A percentile compares a stretch with the other conserved stretches of the same genome.
phyloP scores from a whole-genome alignment of 108 stramenopile genomes.

The Mediolabrus comicus region DNA sequence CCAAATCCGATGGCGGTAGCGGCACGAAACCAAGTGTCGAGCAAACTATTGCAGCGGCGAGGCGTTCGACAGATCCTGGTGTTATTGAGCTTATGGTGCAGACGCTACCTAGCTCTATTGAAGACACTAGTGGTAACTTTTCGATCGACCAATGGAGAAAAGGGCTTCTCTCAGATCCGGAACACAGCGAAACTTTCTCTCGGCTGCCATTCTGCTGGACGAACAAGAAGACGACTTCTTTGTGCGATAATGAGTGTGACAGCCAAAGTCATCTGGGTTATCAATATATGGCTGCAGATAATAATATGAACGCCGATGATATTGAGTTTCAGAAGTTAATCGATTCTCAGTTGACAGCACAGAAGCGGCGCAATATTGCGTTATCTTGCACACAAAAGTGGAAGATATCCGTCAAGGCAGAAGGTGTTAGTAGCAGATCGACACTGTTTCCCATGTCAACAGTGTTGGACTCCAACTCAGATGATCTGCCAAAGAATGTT shows the following conservation, averaged over 20 bases:
- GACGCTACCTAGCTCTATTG: conserved; percentile 31
- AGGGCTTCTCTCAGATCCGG: conserved; percentile 4
- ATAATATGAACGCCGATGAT: background rate
- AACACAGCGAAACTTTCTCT: conserved; percentile 20
- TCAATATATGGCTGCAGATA: background rate
- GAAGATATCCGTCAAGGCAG: conserved; percentile 42
- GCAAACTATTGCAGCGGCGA: conserved; percentile 50
- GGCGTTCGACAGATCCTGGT: conserved; percentile 63
- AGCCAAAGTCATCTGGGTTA: background rate
- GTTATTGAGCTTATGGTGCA: conserved; percentile 50
- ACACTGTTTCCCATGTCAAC: conserved; percentile 31
- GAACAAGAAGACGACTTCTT: background rate
- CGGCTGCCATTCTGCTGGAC: conserved; percentile 38
- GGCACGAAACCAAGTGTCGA: background rate
- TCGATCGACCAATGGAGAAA: conserved; percentile 17
- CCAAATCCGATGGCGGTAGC: background rate
- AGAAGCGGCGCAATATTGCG: conserved; percentile 20
- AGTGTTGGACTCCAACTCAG: background rate
- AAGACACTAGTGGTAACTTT: background rate
- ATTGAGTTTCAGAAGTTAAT: conserved; percentile 7
- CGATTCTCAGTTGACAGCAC: conserved; percentile 10
- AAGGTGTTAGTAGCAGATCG: conserved; percentile 44
- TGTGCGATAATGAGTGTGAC: background rate
- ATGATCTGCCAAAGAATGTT: conserved; percentile 9
- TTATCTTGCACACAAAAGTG: conserved; percentile 31